Percentiles rank a stretch among this genome's conserved stretches.
Evolutionary conservation across 176 grass and related monocot species (phyloP).

Genomic region (Tillandsia leiboldiana): DNA sequence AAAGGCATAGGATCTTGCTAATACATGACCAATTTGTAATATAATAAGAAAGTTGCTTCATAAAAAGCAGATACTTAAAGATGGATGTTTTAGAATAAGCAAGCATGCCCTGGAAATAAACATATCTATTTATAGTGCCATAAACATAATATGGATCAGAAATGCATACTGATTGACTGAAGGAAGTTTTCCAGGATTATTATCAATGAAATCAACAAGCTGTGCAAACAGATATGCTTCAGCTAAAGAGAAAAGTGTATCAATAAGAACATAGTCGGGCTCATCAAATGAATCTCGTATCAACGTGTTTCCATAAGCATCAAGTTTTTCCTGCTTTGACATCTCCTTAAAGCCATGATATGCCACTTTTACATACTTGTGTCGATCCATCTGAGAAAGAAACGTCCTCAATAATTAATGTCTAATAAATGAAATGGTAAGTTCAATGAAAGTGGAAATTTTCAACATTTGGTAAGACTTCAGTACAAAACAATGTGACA

Average conservation of each 20-base stretch:
- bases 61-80: neutral
- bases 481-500: neutral
- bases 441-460: neutral
- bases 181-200: constrained; percentile 84
- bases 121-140: constrained; percentile 1
- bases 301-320: constrained; percentile 84
- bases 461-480: neutral
- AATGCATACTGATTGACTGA: constrained; percentile 62
- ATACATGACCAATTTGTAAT: no score
- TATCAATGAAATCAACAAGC: constrained; percentile 95
- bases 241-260: constrained; percentile 91
- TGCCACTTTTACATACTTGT: constrained; percentile 99
- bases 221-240: constrained; percentile 97
- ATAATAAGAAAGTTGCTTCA: neutral
- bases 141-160: constrained; percentile 20
- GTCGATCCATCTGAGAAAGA: constrained; percentile 83
- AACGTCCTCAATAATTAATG: constrained; percentile 26
- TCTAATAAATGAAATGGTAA: neutral
- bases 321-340: constrained; percentile 85
- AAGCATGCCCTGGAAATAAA: neutral
- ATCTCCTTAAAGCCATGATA: constrained; percentile 95
- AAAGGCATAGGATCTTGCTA: no score
- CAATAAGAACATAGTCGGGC: constrained; percentile 94
- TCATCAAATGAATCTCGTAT: constrained; percentile 92
- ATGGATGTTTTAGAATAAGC: neutral